Base-by-base conservation (phyloP, 495 filamentous ascomycete genomes). In the Tuber borchii region DNA sequence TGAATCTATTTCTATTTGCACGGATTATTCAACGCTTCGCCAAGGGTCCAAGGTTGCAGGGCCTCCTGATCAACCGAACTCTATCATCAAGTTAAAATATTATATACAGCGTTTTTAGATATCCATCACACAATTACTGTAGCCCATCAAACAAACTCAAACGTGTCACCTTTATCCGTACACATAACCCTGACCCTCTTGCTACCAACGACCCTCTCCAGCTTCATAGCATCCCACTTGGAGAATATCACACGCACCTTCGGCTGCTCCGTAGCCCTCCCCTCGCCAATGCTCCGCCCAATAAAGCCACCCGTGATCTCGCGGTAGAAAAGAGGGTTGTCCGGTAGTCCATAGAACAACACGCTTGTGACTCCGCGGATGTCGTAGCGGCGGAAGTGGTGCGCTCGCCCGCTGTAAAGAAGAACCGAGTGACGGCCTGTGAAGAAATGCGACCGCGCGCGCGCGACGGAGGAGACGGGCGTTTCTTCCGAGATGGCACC, bases 401-500 rank as follows among this genome's bases (percentile, higher is more conserved):
- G 96, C 26, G 94, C 91, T 42, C 95, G 90, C 84, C 95, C 94
- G 14, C 93, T 94, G 84, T 98, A 98, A 26, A 99, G 86, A 48
- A 99, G 85, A 34, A 97, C 87, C 48, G 90, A 90, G 79, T 97
- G 91, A 42, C 92, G 87, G 8, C 94, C 95, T 69, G 84, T 90
- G 75, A 93, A 83, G 85, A 99, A 98, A 81, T 97, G 93, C 20
- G 92, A 93, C 12, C 95, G 87, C 31, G 96, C 93, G 31, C 95
- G 90, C 42, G 91, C 89, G 61, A 93, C 90, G 73, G 95, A 93
- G 22, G 89, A 86, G 8, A 89, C 84, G 65, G 91, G 87, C 0
- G 93, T 91, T 84, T 99, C 97, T 83, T 99, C 95, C 73, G 91
- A 93, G 70, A 99, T 90, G 20, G 88, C 88, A 71, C 92, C 95